Evolutionary conservation across 306 rosid genomes (phyloP).

Genomic region (Trifolium repens): DNA sequence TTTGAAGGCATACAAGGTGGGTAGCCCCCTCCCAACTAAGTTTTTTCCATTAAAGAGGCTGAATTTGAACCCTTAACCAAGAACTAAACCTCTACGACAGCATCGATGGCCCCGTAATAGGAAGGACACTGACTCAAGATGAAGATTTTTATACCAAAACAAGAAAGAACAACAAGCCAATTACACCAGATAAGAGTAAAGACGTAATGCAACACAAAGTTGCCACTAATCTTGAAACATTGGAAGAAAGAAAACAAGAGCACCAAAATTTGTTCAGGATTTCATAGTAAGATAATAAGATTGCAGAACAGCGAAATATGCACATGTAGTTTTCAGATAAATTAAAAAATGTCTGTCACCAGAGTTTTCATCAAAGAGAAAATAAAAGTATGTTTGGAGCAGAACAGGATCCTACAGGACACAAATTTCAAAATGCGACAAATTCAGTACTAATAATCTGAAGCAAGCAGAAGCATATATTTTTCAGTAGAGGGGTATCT

Average conservation of each 20-base stretch:
- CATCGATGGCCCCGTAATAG: neutral
- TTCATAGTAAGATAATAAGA: neutral
- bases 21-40: neutral
- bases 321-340: neutral
- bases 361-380: constrained; percentile 14
- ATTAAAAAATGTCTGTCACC: neutral
- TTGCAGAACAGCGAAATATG: constrained; percentile 9
- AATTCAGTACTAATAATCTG: constrained; percentile 29
- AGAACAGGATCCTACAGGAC: constrained; percentile 11
- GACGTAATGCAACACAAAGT: constrained; percentile 1
- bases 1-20: neutral
- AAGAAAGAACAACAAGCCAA: constrained; percentile 8
- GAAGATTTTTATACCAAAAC: neutral
- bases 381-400: neutral
- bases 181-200: constrained; percentile 27
- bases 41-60: neutral
- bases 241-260: neutral
- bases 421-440: neutral
- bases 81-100: constrained; percentile 9
- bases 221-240: constrained; percentile 14
- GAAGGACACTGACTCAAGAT: neutral
- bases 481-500: constrained; percentile 21
- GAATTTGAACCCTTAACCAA: neutral
- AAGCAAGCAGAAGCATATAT: constrained; percentile 33
- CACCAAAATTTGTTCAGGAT: neutral